Conservation (phyloP, 1,139 yeast species). For the Lodderomyces oxycetoniae region DNA sequence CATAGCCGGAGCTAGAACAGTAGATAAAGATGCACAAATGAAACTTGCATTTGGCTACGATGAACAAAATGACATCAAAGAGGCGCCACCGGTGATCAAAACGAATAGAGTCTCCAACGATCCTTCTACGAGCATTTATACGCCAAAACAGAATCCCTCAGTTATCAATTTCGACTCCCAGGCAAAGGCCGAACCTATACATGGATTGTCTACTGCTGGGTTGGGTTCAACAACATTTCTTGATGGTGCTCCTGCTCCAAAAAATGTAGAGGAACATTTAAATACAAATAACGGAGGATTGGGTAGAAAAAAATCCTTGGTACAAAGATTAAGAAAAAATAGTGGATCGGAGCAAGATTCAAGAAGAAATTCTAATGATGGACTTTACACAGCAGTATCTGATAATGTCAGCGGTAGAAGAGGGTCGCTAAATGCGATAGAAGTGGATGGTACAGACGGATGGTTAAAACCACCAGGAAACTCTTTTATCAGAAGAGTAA, state of each 20-base stretch:
- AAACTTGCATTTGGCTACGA: conserved; percentile 58
- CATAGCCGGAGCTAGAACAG: conserved; percentile 57
- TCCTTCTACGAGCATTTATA: conserved; percentile 20
- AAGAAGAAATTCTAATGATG: conserved; percentile 36
- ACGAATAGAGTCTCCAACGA: conserved; percentile 16
- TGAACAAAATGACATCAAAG: conserved; percentile 31
- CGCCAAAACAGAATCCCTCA: conserved; percentile 47
- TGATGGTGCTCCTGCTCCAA: conserved; percentile 95
- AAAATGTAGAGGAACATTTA: conserved; percentile 28
- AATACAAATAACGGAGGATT: conserved; percentile 35
- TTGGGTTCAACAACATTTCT: conserved; percentile 87
- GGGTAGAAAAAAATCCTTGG: conserved; percentile 71
- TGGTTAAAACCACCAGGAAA: conserved; percentile 32
- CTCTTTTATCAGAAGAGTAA: conserved; percentile 75
- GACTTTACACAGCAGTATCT: conserved; percentile 8
- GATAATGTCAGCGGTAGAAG: conserved; percentile 15
- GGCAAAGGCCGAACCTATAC: conserved; percentile 64
- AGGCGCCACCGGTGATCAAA: conserved; percentile 8
- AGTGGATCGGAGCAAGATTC: conserved; percentile 31
- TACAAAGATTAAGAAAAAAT: conserved; percentile 55
- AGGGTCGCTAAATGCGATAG: conserved; percentile 18
- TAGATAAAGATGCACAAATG: conserved; percentile 51
- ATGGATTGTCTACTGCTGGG: conserved; percentile 82
- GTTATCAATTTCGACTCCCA: conserved; percentile 68
- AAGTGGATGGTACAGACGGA: conserved; percentile 18